Percentiles rank a stretch among this genome's conserved stretches.
Evolutionary conservation across 371 early-diverging fungal genomes (phyloP).

Genomic region (Paraphysoderma sedebokerense): DNA sequence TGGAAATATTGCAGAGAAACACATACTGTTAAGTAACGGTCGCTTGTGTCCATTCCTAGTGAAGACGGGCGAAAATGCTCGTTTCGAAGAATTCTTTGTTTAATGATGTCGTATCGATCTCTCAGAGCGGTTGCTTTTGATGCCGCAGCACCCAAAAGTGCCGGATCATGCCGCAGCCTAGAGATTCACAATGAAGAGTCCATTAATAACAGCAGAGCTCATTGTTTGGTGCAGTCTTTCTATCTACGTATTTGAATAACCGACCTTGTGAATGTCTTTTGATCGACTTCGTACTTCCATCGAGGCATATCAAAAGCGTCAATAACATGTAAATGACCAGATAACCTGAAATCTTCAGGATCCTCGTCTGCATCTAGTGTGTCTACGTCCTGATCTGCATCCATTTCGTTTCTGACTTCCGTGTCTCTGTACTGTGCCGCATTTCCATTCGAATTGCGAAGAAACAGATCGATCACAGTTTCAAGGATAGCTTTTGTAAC

Average conservation of each 20-base stretch:
- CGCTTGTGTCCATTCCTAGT: not conserved
- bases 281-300: conserved; percentile 39
- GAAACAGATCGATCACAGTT: conserved; percentile 4
- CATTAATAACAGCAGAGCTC: not conserved
- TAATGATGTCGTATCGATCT: conserved; percentile 53
- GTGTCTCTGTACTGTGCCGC: not conserved
- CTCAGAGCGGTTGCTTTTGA: conserved; percentile 47
- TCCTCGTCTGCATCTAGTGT: conserved; percentile 16
- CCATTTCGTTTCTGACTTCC: not conserved
- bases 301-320: conserved; percentile 55
- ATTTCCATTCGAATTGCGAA: not conserved
- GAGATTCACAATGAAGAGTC: no score
- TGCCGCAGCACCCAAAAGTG: conserved; percentile 36
- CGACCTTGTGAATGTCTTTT: conserved; percentile 38
- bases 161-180: not conserved
- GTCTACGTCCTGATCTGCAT: conserved; percentile 13
- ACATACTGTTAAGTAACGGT: not conserved
- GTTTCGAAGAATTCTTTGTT: conserved; percentile 63
- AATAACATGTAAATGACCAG: conserved; percentile 46
- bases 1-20: no score
- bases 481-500: conserved; percentile 11
- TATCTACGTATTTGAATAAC: not conserved
- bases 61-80: conserved; percentile 52
- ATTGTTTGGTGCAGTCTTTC: not conserved
- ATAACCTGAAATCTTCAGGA: conserved; percentile 24